Conservation (phyloP, 768 basidiomycete genomes). For the Trametes elegans region DNA sequence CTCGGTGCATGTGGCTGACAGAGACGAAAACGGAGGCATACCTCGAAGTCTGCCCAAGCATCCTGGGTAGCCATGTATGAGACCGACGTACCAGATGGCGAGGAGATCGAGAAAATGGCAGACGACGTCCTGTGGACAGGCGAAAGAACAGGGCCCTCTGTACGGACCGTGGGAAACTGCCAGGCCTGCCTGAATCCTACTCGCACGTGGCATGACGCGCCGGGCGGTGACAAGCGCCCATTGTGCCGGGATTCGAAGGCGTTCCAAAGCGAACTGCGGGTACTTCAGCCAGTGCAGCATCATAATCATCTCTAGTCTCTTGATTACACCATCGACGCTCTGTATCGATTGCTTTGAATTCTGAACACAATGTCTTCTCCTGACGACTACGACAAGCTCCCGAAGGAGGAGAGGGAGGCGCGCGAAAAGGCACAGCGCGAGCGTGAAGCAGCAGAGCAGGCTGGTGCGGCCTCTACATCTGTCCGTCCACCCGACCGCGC, state of each 20-base stretch:
- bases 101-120: background rate
- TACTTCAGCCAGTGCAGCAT: too few relatives aligned
- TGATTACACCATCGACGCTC: conserved; percentile 23
- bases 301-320: background rate
- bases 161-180: conserved; percentile 7
- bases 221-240: background rate
- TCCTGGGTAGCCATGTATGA: conserved; percentile 56
- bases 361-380: conserved; percentile 32
- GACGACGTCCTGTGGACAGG: conserved; percentile 7
- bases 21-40: conserved; percentile 33
- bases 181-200: background rate
- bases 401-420: conserved; percentile 70
- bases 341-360: conserved; percentile 24
- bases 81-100: conserved; percentile 7
- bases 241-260: background rate
- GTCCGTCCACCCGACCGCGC: conserved; percentile 24
- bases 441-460: conserved; percentile 79
- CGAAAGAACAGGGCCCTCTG: conserved; percentile 8
- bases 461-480: conserved; percentile 53
- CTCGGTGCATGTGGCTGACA: background rate
- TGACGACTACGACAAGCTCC: conserved; percentile 73
- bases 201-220: conserved; percentile 16
- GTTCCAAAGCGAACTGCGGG: background rate
- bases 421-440: conserved; percentile 67
- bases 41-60: conserved; percentile 75